These are phyloP conservation scores for Vitis amurensis DNA, from an alignment of 164 flowering plant genomes.

Conservation along the genomic window DNA sequence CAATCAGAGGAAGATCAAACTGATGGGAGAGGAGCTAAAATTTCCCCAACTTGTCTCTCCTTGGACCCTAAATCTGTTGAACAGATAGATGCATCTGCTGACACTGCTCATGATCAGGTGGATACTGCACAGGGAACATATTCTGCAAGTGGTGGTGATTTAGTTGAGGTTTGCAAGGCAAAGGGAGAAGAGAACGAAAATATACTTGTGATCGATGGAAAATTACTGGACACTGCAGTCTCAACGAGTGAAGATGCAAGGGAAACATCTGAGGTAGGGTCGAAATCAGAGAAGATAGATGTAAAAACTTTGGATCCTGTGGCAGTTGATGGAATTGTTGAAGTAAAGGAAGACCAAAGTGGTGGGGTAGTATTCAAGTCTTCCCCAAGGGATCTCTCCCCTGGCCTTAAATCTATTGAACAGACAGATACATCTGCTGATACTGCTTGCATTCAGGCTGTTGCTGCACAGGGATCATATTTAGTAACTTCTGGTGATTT, in stretches of 20 bases:
- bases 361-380: not conserved
- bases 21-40: not conserved
- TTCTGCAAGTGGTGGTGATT: constrained; percentile 1
- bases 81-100: constrained; percentile 5
- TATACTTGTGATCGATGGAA: not conserved
- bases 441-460: constrained; percentile 6
- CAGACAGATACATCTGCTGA: constrained; percentile 7
- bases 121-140: constrained; percentile 10
- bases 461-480: constrained; percentile 5
- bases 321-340: constrained; percentile 4
- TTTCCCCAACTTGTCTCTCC: constrained; percentile 8
- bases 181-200: constrained; percentile 13
- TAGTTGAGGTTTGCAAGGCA: constrained; percentile 8
- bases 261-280: constrained; percentile 6
- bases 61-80: constrained; percentile 15
- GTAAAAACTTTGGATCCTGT: constrained; percentile 1
- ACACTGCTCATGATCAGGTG: constrained; percentile 5
- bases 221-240: not conserved
- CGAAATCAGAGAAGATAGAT: constrained; percentile 4
- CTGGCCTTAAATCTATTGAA: constrained; percentile 15
- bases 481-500: constrained; percentile 1
- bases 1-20: constrained; percentile 14
- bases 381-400: constrained; percentile 8
- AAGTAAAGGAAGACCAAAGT: constrained; percentile 14
- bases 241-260: constrained; percentile 8